These are phyloP conservation scores for Lepidium sativum DNA, from an alignment of 345 rosid genomes.

Conservation along the genomic window DNA sequence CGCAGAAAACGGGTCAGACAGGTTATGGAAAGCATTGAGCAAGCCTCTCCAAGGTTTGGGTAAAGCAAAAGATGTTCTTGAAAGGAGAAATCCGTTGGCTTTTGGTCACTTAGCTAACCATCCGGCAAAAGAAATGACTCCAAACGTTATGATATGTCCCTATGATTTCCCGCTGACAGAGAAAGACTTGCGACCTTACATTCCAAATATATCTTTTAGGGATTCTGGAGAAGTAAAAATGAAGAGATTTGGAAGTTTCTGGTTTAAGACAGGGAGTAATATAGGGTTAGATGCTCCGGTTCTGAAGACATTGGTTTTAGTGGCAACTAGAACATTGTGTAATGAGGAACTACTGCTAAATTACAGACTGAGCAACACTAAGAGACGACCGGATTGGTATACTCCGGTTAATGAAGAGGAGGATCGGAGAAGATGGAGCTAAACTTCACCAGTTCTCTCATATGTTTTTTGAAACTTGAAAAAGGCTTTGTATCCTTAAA, in stretches of 20 bases:
- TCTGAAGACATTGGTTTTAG: slow-evolving; percentile 62
- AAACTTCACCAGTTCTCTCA: slow-evolving; percentile 6
- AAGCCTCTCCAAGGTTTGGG: slow-evolving; percentile 52
- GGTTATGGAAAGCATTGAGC: slow-evolving; percentile 62
- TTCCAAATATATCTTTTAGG: slow-evolving; percentile 70
- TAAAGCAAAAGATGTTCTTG: slow-evolving; percentile 44
- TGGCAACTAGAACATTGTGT: slow-evolving; percentile 60
- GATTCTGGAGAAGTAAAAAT: slow-evolving; percentile 55
- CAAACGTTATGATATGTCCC: slow-evolving; percentile 86
- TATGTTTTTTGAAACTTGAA: not conserved
- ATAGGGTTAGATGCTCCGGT: slow-evolving; percentile 31
- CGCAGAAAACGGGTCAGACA: slow-evolving; percentile 50
- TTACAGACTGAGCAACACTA: slow-evolving; percentile 76
- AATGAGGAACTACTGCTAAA: slow-evolving; percentile 78
- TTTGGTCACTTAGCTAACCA: slow-evolving; percentile 91
- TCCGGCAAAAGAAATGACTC: slow-evolving; percentile 60
- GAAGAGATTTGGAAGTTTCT: slow-evolving; percentile 86
- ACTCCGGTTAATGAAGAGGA: slow-evolving; percentile 87
- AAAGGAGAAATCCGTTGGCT: slow-evolving; percentile 83
- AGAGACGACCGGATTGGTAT: slow-evolving; percentile 85
- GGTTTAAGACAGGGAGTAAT: slow-evolving; percentile 57
- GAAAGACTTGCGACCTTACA: slow-evolving; percentile 55
- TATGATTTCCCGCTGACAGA: slow-evolving; percentile 70
- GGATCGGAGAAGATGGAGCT: slow-evolving; percentile 88
- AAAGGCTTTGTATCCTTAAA: not conserved